phyloP scores from a whole-genome alignment of 257 asterid genomes.

The Fraxinus quadrangulata region DNA sequence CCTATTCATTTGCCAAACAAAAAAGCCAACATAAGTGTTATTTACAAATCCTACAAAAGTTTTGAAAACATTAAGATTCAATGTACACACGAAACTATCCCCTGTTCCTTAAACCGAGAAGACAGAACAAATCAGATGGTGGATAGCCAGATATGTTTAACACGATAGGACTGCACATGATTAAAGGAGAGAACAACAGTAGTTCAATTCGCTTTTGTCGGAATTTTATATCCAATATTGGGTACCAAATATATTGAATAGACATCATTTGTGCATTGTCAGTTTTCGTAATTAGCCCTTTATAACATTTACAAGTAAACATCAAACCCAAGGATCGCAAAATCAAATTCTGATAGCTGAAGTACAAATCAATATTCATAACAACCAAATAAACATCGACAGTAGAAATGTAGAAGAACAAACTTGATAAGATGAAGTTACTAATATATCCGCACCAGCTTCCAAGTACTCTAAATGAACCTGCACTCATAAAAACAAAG shows the following conservation, averaged over 20 bases:
- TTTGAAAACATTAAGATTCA: not conserved
- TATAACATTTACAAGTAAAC: too few species aligned
- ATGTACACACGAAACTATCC: not conserved
- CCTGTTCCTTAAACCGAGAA: not conserved
- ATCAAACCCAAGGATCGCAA: too few species aligned
- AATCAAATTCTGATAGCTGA: not conserved
- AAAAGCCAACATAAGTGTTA: not conserved
- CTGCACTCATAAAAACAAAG: slow-evolving; percentile 35
- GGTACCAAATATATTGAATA: too few species aligned
- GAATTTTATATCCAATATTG: not conserved
- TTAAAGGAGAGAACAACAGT: not conserved
- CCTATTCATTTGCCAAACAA: slow-evolving; percentile 38
- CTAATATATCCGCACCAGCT: slow-evolving; percentile 75
- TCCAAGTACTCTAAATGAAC: slow-evolving; percentile 80
- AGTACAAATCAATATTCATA: not conserved
- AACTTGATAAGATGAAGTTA: slow-evolving; percentile 82
- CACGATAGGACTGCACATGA: not conserved
- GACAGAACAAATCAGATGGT: too few species aligned
- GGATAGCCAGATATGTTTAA: too few species aligned
- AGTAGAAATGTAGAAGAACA: not conserved
- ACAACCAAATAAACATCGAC: not conserved
- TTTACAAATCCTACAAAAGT: not conserved
- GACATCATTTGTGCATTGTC: not conserved
- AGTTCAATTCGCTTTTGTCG: not conserved
- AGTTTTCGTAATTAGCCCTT: not conserved